Percentiles rank a stretch among this genome's conserved stretches.
Evolutionary conservation across 305 asterid genomes (phyloP).

Genomic region (Fraxinus ornus): DNA sequence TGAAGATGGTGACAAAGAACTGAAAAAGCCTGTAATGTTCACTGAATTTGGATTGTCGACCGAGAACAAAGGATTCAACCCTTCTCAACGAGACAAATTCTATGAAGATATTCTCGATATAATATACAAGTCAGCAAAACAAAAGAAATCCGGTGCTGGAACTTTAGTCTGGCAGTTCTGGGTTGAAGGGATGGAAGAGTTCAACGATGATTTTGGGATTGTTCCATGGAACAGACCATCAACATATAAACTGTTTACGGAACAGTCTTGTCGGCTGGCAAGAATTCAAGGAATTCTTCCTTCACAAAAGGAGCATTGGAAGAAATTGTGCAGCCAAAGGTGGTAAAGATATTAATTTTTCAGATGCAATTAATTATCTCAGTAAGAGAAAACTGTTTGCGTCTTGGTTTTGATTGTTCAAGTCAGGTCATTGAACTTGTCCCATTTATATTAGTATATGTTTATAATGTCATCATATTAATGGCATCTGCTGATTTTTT

Average conservation of each 20-base stretch:
- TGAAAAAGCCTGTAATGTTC: constrained; percentile 79
- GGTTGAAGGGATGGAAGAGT: constrained; percentile 83
- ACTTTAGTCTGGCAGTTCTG: constrained; percentile 89
- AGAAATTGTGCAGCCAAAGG: constrained; percentile 50
- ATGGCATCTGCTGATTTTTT: constrained; percentile 25
- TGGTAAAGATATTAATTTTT: constrained; percentile 25
- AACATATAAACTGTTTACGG: constrained; percentile 59
- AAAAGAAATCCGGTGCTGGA: constrained; percentile 73
- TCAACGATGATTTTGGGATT: constrained; percentile 80
- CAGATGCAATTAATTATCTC: not conserved
- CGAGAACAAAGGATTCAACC: constrained; percentile 67
- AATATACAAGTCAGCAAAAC: constrained; percentile 66
- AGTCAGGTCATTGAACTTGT: constrained; percentile 14
- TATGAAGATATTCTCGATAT: constrained; percentile 69
- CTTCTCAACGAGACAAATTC: constrained; percentile 60
- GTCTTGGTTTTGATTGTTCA: constrained; percentile 27
- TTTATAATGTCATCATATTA: constrained; percentile 29
- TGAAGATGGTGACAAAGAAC: constrained; percentile 93
- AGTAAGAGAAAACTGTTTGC: constrained; percentile 16
- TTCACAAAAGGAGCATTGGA: constrained; percentile 56
- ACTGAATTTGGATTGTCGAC: constrained; percentile 89
- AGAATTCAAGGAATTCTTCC: constrained; percentile 77
- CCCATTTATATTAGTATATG: constrained; percentile 26
- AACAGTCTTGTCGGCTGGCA: constrained; percentile 87
- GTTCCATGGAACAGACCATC: constrained; percentile 79